These are phyloP conservation scores for Pythium phragmitis DNA, from an alignment of 352 stramenopile genomes.

Conservation along the genomic window DNA sequence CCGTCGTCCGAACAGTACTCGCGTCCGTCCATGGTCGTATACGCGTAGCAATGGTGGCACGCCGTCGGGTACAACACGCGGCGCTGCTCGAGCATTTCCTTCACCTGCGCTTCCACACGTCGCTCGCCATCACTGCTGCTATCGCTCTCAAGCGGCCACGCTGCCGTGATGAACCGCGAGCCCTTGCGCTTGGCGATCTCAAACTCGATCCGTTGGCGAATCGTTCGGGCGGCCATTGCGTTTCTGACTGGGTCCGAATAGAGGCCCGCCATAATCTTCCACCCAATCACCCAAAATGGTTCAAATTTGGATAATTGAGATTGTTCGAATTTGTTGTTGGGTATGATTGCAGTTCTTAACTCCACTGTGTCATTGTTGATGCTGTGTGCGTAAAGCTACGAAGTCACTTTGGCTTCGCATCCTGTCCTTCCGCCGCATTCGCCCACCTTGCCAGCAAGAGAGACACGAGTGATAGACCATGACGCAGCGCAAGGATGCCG, in stretches of 20 bases:
- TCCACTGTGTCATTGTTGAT: neutral
- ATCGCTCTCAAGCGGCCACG: conserved; percentile 42
- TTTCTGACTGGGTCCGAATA: neutral
- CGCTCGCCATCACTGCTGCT: conserved; percentile 14
- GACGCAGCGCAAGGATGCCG: conserved; percentile 30
- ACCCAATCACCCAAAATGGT: conserved; percentile 3
- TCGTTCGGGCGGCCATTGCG: conserved; percentile 26
- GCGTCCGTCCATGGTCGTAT: conserved; percentile 47
- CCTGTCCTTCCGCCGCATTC: neutral
- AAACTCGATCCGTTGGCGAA: conserved; percentile 55
- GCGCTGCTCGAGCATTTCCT: conserved; percentile 45
- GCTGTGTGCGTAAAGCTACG: neutral
- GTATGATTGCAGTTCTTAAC: conserved; percentile 5
- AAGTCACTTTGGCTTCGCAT: neutral
- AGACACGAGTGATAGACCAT: conserved; percentile 12
- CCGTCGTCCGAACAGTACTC: conserved; percentile 74
- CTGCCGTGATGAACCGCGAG: conserved; percentile 76
- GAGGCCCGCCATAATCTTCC: neutral
- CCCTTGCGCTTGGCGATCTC: conserved; percentile 83
- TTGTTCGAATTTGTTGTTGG: neutral
- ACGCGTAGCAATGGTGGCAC: conserved; percentile 78
- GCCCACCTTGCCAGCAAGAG: neutral
- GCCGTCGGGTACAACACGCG: conserved; percentile 48
- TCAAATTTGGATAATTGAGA: neutral
- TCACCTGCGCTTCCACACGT: conserved; percentile 35